Conservation (phyloP, 2,329 filamentous ascomycete species). For the Pestalotiopsis sp. region DNA sequence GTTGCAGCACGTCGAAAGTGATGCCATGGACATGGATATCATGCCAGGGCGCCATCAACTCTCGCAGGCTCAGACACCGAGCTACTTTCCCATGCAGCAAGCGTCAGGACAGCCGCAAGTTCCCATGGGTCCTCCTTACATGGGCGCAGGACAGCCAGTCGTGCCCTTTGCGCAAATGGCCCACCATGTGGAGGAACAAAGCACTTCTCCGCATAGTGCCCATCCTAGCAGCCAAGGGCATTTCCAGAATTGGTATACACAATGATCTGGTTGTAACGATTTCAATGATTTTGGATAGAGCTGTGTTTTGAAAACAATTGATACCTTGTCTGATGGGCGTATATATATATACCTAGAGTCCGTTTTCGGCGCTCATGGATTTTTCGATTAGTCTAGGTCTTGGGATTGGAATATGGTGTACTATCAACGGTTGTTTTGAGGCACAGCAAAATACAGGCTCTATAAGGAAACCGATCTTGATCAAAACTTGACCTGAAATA, state of each 20-base stretch:
- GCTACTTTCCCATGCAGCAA: slow-evolving; percentile 4
- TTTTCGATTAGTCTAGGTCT: no score
- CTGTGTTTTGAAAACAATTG: background rate
- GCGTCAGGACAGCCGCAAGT: background rate
- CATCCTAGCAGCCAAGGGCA: background rate
- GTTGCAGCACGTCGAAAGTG: background rate
- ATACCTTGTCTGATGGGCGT: no score
- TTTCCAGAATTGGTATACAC: background rate
- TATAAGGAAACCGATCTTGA: no score
- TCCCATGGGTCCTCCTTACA: background rate
- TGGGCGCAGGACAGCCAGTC: background rate
- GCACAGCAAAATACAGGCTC: no score
- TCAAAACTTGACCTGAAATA: no score
- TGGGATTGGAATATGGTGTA: no score
- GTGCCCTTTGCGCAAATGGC: background rate
- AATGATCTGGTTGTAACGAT: background rate
- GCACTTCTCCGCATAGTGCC: background rate
- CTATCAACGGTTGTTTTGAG: no score
- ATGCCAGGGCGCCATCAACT: background rate
- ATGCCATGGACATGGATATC: slow-evolving; percentile 3
- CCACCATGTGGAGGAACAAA: background rate
- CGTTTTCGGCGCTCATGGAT: no score
- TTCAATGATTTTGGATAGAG: background rate
- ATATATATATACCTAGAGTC: no score
- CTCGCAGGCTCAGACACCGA: background rate